Percentiles rank a stretch among this genome's conserved stretches.
Conservation (phyloP, 2,329 filamentous ascomycete species). For the Neodidymelliopsis sp. region DNA sequence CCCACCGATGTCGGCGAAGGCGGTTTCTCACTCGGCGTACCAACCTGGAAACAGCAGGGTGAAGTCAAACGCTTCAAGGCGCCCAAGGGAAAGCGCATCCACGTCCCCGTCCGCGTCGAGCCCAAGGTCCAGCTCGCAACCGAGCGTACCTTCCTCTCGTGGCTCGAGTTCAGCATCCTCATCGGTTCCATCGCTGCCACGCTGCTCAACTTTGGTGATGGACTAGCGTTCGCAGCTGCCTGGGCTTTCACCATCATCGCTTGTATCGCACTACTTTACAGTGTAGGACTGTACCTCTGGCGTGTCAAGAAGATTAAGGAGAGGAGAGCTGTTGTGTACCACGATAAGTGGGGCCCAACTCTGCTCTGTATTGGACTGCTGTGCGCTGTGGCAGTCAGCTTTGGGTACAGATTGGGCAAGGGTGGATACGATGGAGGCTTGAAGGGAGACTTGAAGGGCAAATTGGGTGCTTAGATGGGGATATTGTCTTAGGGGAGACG, state of each 20-base stretch:
- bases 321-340: slow-evolving; percentile 85
- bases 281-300: slow-evolving; percentile 84
- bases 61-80: slow-evolving; percentile 67
- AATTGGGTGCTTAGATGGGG: neutral
- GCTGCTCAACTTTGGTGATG: slow-evolving; percentile 51
- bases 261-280: slow-evolving; percentile 79
- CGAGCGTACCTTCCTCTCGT: slow-evolving; percentile 93
- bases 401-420: slow-evolving; percentile 74
- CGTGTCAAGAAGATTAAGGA: slow-evolving; percentile 84
- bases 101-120: slow-evolving; percentile 94
- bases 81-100: slow-evolving; percentile 82
- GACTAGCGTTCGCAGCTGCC: slow-evolving; percentile 53
- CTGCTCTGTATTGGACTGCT: slow-evolving; percentile 77
- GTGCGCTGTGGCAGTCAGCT: slow-evolving; percentile 77
- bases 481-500: no score
- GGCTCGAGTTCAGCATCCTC: slow-evolving; percentile 97
- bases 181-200: slow-evolving; percentile 66
- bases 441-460: slow-evolving; percentile 39
- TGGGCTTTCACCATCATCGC: slow-evolving; percentile 85
- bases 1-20: slow-evolving; percentile 53
- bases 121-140: slow-evolving; percentile 98
- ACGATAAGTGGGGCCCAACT: slow-evolving; percentile 87
- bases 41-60: slow-evolving; percentile 49
- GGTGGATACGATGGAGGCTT: slow-evolving; percentile 58
- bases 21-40: slow-evolving; percentile 54